Conservation (phyloP, 306 rosid genomes). For the Alnus rubra region DNA sequence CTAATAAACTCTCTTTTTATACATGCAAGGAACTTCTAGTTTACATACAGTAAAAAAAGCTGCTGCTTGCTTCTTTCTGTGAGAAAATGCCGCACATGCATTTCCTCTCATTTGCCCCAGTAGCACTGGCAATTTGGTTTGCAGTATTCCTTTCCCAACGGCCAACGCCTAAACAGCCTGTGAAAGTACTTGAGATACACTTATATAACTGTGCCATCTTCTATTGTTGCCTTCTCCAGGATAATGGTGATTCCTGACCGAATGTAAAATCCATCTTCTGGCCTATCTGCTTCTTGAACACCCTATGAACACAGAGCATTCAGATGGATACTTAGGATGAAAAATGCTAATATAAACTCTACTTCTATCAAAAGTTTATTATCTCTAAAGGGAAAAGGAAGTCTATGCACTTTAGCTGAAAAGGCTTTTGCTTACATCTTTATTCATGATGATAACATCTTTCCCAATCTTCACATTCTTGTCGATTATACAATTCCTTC, state of each 20-base stretch:
- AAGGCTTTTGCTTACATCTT: constrained; percentile 59
- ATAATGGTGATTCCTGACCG: constrained; percentile 75
- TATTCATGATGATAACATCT: constrained; percentile 70
- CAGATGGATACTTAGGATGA: constrained; percentile 10
- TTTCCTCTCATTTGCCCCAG: constrained; percentile 7
- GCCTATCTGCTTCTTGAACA: constrained; percentile 78
- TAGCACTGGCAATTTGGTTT: constrained; percentile 10
- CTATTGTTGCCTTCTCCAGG: constrained; percentile 71
- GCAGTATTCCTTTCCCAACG: constrained; percentile 19
- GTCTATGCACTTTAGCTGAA: neutral
- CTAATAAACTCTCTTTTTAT: constrained; percentile 25
- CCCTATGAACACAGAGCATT: constrained; percentile 46
- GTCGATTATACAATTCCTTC: constrained; percentile 86
- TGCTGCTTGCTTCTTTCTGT: constrained; percentile 29
- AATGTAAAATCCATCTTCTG: constrained; percentile 78
- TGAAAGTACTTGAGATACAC: constrained; percentile 13
- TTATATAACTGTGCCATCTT: constrained; percentile 69
- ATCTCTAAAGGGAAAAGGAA: neutral
- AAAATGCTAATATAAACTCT: neutral
- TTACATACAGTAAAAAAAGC: constrained; percentile 25
- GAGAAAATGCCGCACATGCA: constrained; percentile 13
- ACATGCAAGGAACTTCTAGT: constrained; percentile 34
- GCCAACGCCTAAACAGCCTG: constrained; percentile 19
- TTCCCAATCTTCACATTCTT: constrained; percentile 88
- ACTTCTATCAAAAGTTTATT: neutral